These are phyloP conservation scores for Globisporangium paddicum DNA, from an alignment of 352 stramenopile genomes.

Conservation along the genomic window DNA sequence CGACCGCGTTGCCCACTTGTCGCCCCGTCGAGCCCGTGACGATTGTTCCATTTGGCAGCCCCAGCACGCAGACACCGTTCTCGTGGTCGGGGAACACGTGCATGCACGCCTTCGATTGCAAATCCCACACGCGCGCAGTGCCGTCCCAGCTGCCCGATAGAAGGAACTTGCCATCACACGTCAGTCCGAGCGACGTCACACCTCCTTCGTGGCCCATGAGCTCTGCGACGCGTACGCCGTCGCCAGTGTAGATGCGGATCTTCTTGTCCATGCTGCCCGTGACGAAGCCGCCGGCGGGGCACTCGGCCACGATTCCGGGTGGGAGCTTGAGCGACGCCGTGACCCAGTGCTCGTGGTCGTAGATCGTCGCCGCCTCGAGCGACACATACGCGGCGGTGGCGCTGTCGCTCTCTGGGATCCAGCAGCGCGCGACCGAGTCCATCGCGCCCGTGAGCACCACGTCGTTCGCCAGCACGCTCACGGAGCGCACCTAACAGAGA, in stretches of 20 bases:
- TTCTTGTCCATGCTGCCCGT: slow-evolving; percentile 81
- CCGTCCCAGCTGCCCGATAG: slow-evolving; percentile 83
- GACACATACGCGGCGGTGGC: slow-evolving; percentile 22
- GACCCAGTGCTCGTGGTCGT: slow-evolving; percentile 83
- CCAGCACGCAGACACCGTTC: slow-evolving; percentile 81
- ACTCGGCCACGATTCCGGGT: slow-evolving; percentile 16
- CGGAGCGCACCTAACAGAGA: slow-evolving; percentile 48
- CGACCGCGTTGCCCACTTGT: slow-evolving; percentile 71
- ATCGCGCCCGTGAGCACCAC: slow-evolving; percentile 71
- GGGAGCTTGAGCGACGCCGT: slow-evolving; percentile 50
- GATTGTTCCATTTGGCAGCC: slow-evolving; percentile 48
- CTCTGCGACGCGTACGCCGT: slow-evolving; percentile 34
- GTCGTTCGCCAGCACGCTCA: slow-evolving; percentile 41
- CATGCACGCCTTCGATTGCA: slow-evolving; percentile 41
- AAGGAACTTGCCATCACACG: slow-evolving; percentile 31
- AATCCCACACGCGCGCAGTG: slow-evolving; percentile 69
- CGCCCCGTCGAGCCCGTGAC: slow-evolving; percentile 75
- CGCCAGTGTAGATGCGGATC: slow-evolving; percentile 55
- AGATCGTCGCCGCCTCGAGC: slow-evolving; percentile 54
- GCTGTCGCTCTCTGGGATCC: slow-evolving; percentile 29
- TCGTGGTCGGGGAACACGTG: slow-evolving; percentile 64
- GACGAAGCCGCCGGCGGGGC: slow-evolving; percentile 44
- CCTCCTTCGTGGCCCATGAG: slow-evolving; percentile 67
- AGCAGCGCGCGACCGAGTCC: slow-evolving; percentile 60
- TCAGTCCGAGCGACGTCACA: slow-evolving; percentile 66